Conservation (phyloP, 139 green algal genomes). For the Edaphochlamys debaryana region DNA sequence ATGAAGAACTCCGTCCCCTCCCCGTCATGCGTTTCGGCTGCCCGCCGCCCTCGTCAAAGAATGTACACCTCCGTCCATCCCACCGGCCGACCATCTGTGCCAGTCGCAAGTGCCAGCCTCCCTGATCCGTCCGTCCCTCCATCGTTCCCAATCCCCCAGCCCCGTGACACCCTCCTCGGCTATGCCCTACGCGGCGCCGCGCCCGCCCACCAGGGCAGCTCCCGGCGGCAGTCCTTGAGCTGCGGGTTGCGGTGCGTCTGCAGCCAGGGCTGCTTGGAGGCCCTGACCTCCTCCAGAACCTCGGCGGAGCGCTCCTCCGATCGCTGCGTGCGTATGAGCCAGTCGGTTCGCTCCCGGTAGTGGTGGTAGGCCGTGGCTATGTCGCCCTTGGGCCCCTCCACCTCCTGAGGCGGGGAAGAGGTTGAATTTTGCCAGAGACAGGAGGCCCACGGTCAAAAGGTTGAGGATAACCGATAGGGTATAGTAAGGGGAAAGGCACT, state of each 20-base stretch:
- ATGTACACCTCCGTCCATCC: too few relatives aligned
- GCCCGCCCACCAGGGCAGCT: conserved; percentile 29
- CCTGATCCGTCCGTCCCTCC: too few relatives aligned
- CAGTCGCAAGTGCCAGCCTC: too few relatives aligned
- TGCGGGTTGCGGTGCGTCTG: conserved; percentile 11
- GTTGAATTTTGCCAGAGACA: background rate
- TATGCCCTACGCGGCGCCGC: too few relatives aligned
- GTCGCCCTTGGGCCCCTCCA: background rate
- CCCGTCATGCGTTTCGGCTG: too few relatives aligned
- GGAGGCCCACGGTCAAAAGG: background rate
- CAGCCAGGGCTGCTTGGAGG: too few relatives aligned
- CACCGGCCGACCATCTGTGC: too few relatives aligned
- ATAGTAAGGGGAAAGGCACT: background rate
- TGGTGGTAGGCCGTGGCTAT: background rate
- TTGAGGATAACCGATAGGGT: background rate
- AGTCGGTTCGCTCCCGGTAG: background rate
- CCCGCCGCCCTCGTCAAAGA: too few relatives aligned
- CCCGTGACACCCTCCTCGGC: too few relatives aligned
- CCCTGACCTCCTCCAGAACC: background rate
- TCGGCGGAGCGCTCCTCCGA: background rate
- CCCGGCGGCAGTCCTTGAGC: background rate
- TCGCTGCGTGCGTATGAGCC: conserved; percentile 1
- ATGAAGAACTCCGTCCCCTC: too few relatives aligned
- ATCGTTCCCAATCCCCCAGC: too few relatives aligned
- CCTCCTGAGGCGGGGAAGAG: background rate